phyloP scores from a whole-genome alignment of 2,329 filamentous ascomycete species.

The Lasiodiplodia sp. region DNA sequence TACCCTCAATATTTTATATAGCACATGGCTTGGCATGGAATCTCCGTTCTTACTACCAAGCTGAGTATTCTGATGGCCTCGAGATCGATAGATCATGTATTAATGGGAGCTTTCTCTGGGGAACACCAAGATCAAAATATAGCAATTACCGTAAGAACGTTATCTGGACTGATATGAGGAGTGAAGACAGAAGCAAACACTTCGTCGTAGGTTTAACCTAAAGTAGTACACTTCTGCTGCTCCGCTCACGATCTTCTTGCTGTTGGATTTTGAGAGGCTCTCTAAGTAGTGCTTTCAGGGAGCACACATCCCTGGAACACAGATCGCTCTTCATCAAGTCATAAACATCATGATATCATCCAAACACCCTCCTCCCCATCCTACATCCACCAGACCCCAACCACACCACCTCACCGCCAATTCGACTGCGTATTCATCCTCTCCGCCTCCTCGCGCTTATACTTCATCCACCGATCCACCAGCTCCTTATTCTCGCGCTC shows the following conservation, averaged over 20 bases:
- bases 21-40: not conserved
- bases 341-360: not conserved
- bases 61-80: not conserved
- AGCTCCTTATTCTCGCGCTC: slow-evolving; percentile 86
- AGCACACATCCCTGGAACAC: not conserved
- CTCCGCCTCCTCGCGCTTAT: slow-evolving; percentile 85
- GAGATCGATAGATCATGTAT: not conserved
- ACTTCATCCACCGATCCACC: slow-evolving; percentile 88
- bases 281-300: too few relatives aligned
- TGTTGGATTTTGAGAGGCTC: not conserved
- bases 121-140: not conserved
- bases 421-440: slow-evolving; percentile 70
- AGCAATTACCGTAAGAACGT: not conserved
- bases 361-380: not conserved
- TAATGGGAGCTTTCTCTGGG: not conserved
- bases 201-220: not conserved
- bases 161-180: not conserved
- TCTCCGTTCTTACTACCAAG: not conserved
- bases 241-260: not conserved
- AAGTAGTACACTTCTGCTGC: not conserved
- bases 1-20: not conserved
- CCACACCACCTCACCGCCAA: slow-evolving; percentile 6
- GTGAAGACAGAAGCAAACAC: not conserved
- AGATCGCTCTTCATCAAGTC: not conserved
- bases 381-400: not conserved